Evolutionary conservation across 2,329 filamentous ascomycete genomes (phyloP).

Genomic region (Diaporthe batatas): DNA sequence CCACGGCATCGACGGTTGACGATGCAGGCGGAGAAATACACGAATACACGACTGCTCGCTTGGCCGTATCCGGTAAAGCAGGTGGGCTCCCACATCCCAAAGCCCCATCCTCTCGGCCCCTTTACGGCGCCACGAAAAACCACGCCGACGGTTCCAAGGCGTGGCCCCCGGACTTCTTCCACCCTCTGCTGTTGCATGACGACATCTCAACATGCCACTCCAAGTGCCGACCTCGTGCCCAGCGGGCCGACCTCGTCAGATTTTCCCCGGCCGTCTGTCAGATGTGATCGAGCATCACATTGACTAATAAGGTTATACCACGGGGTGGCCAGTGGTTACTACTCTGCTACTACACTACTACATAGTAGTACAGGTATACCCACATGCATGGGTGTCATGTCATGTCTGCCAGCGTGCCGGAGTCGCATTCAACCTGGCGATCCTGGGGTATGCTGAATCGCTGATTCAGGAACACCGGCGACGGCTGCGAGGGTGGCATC

Average conservation of each 20-base stretch:
- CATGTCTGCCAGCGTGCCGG: neutral
- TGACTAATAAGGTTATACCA: no score
- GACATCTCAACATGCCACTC: constrained; percentile 29
- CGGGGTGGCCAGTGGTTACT: no score
- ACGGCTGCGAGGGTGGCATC: neutral
- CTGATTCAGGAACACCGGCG: constrained; percentile 30
- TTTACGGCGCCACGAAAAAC: constrained; percentile 32
- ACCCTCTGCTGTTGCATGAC: constrained; percentile 35
- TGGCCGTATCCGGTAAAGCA: constrained; percentile 20
- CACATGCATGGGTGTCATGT: neutral
- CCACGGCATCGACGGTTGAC: neutral
- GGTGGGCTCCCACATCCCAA: constrained; percentile 22
- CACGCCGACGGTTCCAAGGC: constrained; percentile 29
- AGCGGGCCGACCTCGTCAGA: neutral
- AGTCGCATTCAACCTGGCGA: constrained; percentile 10
- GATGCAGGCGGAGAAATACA: constrained; percentile 28
- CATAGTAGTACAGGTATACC: neutral
- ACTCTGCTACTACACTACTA: no score
- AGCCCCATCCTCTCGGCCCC: constrained; percentile 33
- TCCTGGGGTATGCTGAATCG: constrained; percentile 14
- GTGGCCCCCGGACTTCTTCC: constrained; percentile 28
- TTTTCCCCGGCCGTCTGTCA: constrained; percentile 19
- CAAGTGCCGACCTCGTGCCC: neutral
- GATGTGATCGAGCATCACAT: constrained; percentile 20
- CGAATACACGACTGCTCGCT: constrained; percentile 19